Base-by-base conservation (phyloP, 345 rosid species). In the Litchi chinensis region DNA sequence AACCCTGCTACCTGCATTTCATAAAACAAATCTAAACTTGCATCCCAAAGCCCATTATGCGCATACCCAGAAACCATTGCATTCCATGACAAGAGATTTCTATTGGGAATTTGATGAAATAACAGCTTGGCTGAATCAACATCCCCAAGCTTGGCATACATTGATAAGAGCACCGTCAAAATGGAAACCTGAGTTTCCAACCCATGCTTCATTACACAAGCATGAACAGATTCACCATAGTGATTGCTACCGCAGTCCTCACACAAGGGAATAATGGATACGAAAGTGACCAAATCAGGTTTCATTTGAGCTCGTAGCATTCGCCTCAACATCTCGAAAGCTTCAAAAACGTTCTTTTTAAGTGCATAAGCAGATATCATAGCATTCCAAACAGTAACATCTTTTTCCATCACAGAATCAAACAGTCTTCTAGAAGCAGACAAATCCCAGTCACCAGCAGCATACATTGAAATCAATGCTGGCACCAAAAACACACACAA, bases 381-480 rank as follows among this genome's bases (percentile, higher is more conserved):
- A 74, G 88, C 79, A 82, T 89, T 89, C 88, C 90, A 85, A 75
- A 83, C 85, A 60, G 77, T 56, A 50, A 69, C 84, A 59, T 69
- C 75, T 76, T 79, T 87, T 62, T 78, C 83, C 54, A n/a, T 69
- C 28, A 68, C 68, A 74, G 68, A 57, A 50, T 82, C 88, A 76
- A 87, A 85, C 81, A 87, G 24, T 41, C 66, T 80, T 60, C 81
- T 81, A 50, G 86, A 84, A 71, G 80, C 43, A 68, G 78, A 75
- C 52, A 85, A 83, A 76, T 77, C 74, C 64, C 44, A 57, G 63
- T 78, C 83, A 52, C 84, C 65, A 4, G 82, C 83, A 81, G 83
- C 84, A 81, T 89, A 82, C 87, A 87, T 79, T 37, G 90, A 89
- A 48, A 89, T 83, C 65, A 89, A 83, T 65, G 89, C 82, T 79